A percentile compares a stretch with the other conserved stretches of the same genome.
Conservation (phyloP, 805 yeast species). For the Saturnispora saitoi region DNA sequence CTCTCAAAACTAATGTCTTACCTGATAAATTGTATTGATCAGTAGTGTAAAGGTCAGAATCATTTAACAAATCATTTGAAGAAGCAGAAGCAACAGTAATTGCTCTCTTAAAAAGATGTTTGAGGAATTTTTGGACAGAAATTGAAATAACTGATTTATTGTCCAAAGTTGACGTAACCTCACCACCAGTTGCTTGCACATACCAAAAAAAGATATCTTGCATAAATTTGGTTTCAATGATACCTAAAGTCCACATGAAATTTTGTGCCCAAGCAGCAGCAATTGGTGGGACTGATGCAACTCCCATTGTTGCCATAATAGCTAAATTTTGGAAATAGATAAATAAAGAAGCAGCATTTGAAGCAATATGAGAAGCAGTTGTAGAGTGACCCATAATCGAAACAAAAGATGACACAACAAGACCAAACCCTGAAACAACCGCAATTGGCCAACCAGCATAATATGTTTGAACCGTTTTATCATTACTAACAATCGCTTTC, state of each 20-base stretch:
- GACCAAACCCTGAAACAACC: conserved; percentile 79
- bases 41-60: conserved; percentile 51
- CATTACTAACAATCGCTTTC: conserved; percentile 76
- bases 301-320: conserved; percentile 92
- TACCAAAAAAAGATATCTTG: conserved; percentile 88
- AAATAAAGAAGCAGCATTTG: conserved; percentile 86
- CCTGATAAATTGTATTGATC: conserved; percentile 58
- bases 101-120: conserved; percentile 29
- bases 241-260: conserved; percentile 94
- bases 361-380: conserved; percentile 96
- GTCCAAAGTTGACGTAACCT: conserved; percentile 63
- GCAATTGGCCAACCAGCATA: conserved; percentile 97
- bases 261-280: conserved; percentile 98
- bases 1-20: conserved; percentile 75
- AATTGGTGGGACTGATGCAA: conserved; percentile 84
- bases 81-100: conserved; percentile 35
- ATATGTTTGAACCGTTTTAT: conserved; percentile 87
- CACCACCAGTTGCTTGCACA: conserved; percentile 90
- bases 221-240: conserved; percentile 67
- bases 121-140: conserved; percentile 60
- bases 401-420: conserved; percentile 77
- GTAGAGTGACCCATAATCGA: conserved; percentile 83
- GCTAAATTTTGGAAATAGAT: conserved; percentile 92
- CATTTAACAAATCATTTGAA: conserved; percentile 37
- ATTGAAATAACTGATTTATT: conserved; percentile 63